phyloP scores from a whole-genome alignment of 257 asterid species.

The Gardenia jasminoides region DNA sequence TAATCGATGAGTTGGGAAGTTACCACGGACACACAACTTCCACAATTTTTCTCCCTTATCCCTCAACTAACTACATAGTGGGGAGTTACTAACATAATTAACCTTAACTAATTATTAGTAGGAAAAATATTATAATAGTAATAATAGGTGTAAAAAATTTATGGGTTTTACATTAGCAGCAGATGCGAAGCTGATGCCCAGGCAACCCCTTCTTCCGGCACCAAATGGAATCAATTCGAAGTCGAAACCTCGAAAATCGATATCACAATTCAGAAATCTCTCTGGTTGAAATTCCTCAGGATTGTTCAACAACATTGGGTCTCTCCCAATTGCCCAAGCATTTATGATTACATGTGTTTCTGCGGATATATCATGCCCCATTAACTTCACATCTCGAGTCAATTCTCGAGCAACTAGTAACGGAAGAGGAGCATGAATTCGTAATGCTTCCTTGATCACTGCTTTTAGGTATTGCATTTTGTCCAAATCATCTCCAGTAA shows the following conservation, averaged over 20 bases:
- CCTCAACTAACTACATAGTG: no score
- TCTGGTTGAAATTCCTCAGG: conserved; percentile 27
- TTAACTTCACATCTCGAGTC: conserved; percentile 8
- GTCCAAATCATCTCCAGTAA: not conserved
- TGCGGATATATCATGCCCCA: conserved; percentile 19
- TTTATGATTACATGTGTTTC: conserved; percentile 7
- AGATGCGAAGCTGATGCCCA: conserved; percentile 16
- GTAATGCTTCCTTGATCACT: conserved; percentile 24
- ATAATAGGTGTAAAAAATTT: no score
- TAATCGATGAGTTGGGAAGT: no score
- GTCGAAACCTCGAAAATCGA: conserved; percentile 22
- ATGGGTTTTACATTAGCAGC: not conserved
- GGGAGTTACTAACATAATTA: no score
- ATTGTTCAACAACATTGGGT: conserved; percentile 30
- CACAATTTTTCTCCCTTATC: no score
- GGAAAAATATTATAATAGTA: no score
- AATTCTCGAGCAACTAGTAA: conserved; percentile 1
- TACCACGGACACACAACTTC: no score
- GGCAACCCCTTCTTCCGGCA: conserved; percentile 31
- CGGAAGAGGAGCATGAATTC: conserved; percentile 17
- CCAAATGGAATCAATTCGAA: conserved; percentile 33
- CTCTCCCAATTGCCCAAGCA: conserved; percentile 14
- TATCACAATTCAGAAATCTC: conserved; percentile 24
- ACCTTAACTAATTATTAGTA: no score
- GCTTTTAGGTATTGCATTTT: conserved; percentile 17